Conservation (phyloP, 139 green algal species). For the Tetradesmus lagerheimii region DNA sequence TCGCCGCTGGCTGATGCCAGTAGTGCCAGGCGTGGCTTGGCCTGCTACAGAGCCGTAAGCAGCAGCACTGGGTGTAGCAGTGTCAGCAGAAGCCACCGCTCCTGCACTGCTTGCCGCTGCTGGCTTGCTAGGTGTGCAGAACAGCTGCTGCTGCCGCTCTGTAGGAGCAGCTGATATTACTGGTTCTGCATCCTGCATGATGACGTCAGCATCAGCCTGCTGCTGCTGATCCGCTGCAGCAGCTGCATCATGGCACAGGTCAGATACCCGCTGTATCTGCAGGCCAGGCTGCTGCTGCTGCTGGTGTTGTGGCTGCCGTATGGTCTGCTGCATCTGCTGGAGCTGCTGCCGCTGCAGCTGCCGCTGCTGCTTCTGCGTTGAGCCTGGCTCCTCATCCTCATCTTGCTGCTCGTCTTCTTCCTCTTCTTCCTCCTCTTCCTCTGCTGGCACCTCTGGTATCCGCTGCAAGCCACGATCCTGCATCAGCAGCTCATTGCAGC, state of each 20-base stretch:
- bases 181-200: constrained; percentile 11
- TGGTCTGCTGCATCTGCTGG: constrained; percentile 11
- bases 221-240: neutral
- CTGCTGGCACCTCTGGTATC: neutral
- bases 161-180: neutral
- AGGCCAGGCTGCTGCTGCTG: neutral
- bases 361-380: constrained; percentile 14
- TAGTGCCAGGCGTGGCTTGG: constrained; percentile 22
- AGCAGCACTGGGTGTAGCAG: neutral
- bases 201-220: neutral
- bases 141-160: neutral
- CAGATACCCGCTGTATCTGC: neutral
- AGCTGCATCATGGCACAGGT: neutral
- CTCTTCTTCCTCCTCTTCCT: constrained; percentile 4
- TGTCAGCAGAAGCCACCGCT: neutral
- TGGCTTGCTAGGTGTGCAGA: neutral
- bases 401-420: constrained; percentile 19
- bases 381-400: neutral
- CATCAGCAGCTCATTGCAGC: neutral
- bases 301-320: neutral
- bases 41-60: constrained; percentile 22
- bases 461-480: neutral
- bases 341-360: constrained; percentile 17
- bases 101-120: constrained; percentile 20
- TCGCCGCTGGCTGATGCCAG: constrained; percentile 14